Percentiles rank a stretch among this genome's conserved stretches.
Conservation (phyloP, 2,329 filamentous ascomycete species). For the Aplosporella prunicola region DNA sequence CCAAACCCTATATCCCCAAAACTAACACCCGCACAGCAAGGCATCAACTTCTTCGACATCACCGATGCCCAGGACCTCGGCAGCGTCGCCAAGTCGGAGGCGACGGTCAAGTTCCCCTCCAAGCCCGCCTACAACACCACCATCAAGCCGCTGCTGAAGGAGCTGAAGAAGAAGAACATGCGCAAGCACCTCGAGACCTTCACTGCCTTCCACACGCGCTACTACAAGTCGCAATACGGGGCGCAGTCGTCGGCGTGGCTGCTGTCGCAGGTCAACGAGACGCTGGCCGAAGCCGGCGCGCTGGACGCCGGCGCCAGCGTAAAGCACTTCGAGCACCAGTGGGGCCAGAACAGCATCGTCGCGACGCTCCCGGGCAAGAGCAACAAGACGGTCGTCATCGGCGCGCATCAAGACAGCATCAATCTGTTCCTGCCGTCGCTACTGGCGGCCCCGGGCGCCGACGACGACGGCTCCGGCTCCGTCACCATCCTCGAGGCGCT, state of each 20-base stretch:
- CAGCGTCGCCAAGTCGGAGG: slow-evolving; percentile 21
- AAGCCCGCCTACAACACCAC: slow-evolving; percentile 56
- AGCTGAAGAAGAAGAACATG: slow-evolving; percentile 70
- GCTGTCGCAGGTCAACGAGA: slow-evolving; percentile 60
- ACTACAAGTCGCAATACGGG: slow-evolving; percentile 71
- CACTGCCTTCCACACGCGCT: slow-evolving; percentile 70
- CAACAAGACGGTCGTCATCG: slow-evolving; percentile 77
- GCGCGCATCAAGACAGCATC: slow-evolving; percentile 90
- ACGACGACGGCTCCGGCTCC: slow-evolving; percentile 87
- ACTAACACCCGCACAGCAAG: slow-evolving; percentile 50
- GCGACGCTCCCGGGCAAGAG: slow-evolving; percentile 80
- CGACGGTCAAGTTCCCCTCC: slow-evolving; percentile 55
- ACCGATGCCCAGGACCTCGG: slow-evolving; percentile 64
- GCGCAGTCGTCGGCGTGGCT: slow-evolving; percentile 84
- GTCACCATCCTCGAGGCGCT: slow-evolving; percentile 92
- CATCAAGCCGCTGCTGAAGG: slow-evolving; percentile 56
- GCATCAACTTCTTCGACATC: slow-evolving; percentile 89
- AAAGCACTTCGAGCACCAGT: slow-evolving; percentile 67
- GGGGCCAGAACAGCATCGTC: slow-evolving; percentile 86
- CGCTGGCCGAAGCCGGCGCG: slow-evolving; percentile 63
- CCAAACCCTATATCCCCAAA: not conserved
- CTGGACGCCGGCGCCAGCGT: slow-evolving; percentile 57
- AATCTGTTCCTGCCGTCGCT: slow-evolving; percentile 83
- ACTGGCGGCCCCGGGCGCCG: slow-evolving; percentile 80
- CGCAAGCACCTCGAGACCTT: slow-evolving; percentile 66